These are phyloP conservation scores for Aureobasidium lini DNA, from an alignment of 2,329 filamentous ascomycete genomes.

Conservation along the genomic window DNA sequence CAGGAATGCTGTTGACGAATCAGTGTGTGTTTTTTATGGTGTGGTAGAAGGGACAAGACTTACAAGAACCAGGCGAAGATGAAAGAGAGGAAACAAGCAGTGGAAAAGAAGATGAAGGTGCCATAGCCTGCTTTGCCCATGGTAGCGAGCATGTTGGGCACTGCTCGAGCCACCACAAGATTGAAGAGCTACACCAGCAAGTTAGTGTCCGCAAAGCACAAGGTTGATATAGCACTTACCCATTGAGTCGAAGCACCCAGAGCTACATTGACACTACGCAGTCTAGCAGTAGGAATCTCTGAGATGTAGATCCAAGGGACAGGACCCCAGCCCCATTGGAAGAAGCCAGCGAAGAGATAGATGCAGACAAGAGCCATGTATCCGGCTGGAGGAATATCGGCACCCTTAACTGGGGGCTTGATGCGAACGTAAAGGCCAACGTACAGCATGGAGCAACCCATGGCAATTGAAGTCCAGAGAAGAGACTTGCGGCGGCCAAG, in stretches of 20 bases:
- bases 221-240: not conserved
- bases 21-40: not conserved
- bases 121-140: constrained; percentile 44
- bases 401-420: constrained; percentile 47
- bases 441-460: constrained; percentile 58
- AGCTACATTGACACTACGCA: constrained; percentile 60
- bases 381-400: constrained; percentile 54
- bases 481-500: constrained; percentile 58
- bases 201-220: not conserved
- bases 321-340: constrained; percentile 38
- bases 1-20: constrained; percentile 47
- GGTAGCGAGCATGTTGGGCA: constrained; percentile 58
- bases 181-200: constrained; percentile 58
- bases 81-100: constrained; percentile 58
- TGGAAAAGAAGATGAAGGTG: constrained; percentile 62
- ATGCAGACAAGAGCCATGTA: constrained; percentile 65
- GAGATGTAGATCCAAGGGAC: constrained; percentile 63
- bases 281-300: constrained; percentile 61
- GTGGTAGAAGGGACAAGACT: constrained; percentile 47
- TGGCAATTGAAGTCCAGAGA: constrained; percentile 37
- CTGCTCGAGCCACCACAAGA: constrained; percentile 61
- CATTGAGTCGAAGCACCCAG: constrained; percentile 58
- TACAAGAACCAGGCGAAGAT: constrained; percentile 57
- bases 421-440: constrained; percentile 64
- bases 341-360: constrained; percentile 63